phyloP scores from a whole-genome alignment of 2,329 filamentous ascomycete species.

The Paramyrothecium sp. region DNA sequence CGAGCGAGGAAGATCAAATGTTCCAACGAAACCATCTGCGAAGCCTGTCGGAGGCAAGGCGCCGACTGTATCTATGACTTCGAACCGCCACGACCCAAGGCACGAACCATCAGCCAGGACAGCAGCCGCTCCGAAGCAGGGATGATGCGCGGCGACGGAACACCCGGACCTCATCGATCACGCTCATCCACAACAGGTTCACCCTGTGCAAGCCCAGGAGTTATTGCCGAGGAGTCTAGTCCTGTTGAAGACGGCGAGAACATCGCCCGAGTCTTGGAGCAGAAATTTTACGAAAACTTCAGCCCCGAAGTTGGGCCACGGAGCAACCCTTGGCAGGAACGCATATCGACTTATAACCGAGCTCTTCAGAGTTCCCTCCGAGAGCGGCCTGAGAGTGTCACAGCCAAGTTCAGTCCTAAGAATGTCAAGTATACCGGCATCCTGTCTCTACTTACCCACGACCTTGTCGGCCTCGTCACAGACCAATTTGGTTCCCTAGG shows the following conservation, averaged over 20 bases:
- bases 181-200: slow-evolving; percentile 23
- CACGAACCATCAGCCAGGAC: slow-evolving; percentile 23
- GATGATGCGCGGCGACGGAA: slow-evolving; percentile 10
- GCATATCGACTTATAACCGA: slow-evolving; percentile 15
- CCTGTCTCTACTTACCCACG: slow-evolving; percentile 24
- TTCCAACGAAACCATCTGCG: slow-evolving; percentile 35
- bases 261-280: slow-evolving; percentile 26
- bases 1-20: slow-evolving; percentile 37
- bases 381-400: slow-evolving; percentile 12
- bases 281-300: slow-evolving; percentile 27
- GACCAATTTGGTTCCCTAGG: slow-evolving; percentile 28
- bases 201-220: slow-evolving; percentile 18
- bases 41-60: slow-evolving; percentile 32
- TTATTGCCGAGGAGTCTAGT: slow-evolving; percentile 16
- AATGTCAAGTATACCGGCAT: slow-evolving; percentile 21
- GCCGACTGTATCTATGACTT: slow-evolving; percentile 37
- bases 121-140: slow-evolving; percentile 14
- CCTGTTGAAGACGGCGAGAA: slow-evolving; percentile 17
- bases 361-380: slow-evolving; percentile 5
- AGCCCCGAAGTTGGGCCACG: slow-evolving; percentile 9
- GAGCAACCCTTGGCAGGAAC: slow-evolving; percentile 18
- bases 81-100: slow-evolving; percentile 27
- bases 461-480: slow-evolving; percentile 26
- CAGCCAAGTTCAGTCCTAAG: slow-evolving; percentile 14
- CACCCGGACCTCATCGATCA: slow-evolving; percentile 16